Conservation (phyloP, 345 rosid species). For the Dimocarpus longan region DNA sequence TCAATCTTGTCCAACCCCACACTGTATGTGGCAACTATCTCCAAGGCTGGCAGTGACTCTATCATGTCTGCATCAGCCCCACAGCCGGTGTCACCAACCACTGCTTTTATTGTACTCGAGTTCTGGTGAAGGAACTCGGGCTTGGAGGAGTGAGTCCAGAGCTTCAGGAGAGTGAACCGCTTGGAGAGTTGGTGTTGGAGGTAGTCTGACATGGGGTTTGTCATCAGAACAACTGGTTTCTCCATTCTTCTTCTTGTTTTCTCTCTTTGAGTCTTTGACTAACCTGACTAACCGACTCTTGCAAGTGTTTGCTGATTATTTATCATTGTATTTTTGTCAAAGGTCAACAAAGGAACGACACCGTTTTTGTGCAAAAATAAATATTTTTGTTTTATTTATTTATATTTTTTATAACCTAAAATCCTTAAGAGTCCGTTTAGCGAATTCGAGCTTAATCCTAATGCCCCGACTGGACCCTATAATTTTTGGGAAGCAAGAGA, state of each 20-base stretch:
- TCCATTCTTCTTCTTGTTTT: conserved; percentile 44
- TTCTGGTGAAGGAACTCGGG: conserved; percentile 41
- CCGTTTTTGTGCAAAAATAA: not conserved
- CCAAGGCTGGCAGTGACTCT: conserved; percentile 63
- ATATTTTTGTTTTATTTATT: no score
- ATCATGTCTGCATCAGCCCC: conserved; percentile 81
- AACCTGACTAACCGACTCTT: no score
- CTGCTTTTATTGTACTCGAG: conserved; percentile 65
- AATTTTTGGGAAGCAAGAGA: no score
- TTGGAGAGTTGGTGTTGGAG: conserved; percentile 68
- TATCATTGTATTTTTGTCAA: no score
- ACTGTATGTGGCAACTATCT: conserved; percentile 74
- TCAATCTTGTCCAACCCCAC: conserved; percentile 90
- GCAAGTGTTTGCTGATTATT: no score
- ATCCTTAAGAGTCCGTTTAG: no score
- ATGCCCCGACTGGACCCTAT: no score
- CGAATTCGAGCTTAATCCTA: no score
- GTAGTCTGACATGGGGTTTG: conserved; percentile 59
- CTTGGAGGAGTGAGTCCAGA: conserved; percentile 50
- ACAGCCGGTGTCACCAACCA: conserved; percentile 55
- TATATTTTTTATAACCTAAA: no score
- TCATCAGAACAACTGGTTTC: conserved; percentile 70
- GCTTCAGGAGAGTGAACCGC: conserved; percentile 66
- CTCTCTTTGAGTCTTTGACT: not conserved
- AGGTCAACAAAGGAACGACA: not conserved